Evolutionary conservation across 805 yeast species (phyloP).

Genomic region (Komagataella pseudopastoris): DNA sequence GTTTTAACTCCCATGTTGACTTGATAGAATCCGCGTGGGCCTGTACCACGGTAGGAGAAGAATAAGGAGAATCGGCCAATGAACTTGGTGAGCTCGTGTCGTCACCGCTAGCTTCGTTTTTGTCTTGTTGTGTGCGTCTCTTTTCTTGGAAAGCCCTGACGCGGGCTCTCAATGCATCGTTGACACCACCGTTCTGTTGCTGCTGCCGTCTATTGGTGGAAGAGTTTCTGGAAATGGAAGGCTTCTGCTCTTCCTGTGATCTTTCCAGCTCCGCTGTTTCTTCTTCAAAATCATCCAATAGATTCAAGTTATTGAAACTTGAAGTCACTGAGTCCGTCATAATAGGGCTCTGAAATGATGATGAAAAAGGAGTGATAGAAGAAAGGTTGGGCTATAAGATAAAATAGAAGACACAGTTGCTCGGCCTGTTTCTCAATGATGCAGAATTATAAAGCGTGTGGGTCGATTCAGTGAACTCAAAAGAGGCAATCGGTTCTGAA

Average conservation of each 20-base stretch:
- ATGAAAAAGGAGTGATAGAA: neutral
- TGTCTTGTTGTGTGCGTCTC: constrained; percentile 28
- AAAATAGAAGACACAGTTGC: neutral
- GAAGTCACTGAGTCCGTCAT: neutral
- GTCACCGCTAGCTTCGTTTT: neutral
- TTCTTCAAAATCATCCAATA: neutral
- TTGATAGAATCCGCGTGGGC: neutral
- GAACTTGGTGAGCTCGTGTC: neutral
- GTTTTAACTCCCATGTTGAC: neutral
- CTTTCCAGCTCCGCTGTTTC: neutral
- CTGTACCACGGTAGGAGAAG: neutral
- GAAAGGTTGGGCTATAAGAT: neutral
- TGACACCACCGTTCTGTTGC: neutral
- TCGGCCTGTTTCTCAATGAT: neutral
- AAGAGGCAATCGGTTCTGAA: neutral
- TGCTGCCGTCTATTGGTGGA: neutral
- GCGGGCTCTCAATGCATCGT: constrained; percentile 31
- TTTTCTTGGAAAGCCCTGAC: constrained; percentile 79
- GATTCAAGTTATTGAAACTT: neutral
- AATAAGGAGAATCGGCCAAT: constrained; percentile 2
- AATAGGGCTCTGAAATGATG: neutral
- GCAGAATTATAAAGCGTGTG: neutral
- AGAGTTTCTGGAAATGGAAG: neutral
- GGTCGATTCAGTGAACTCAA: neutral
- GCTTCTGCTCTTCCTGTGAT: neutral